Percentiles rank a stretch among this genome's conserved stretches.
Evolutionary conservation across 768 basidiomycete genomes (phyloP).

Genomic region (Termitomyces sp.): DNA sequence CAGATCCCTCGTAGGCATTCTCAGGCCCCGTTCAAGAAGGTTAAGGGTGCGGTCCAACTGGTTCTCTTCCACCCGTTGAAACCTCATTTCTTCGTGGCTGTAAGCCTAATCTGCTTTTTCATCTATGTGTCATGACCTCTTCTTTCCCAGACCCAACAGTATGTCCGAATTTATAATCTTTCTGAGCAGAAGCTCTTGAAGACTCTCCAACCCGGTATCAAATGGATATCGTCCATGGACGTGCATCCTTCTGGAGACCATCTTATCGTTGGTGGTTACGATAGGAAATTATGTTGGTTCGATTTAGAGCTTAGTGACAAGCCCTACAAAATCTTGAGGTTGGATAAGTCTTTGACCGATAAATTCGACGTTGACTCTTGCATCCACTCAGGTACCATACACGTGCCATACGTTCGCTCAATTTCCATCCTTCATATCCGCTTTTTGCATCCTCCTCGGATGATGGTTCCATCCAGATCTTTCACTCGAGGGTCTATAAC

Average conservation of each 20-base stretch:
- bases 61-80: constrained; percentile 94
- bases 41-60: constrained; percentile 85
- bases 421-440: constrained; percentile 93
- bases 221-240: constrained; percentile 98
- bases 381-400: constrained; percentile 73
- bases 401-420: constrained; percentile 87
- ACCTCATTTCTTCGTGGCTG: constrained; percentile 97
- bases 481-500: constrained; percentile 92
- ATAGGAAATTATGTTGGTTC: constrained; percentile 98
- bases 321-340: constrained; percentile 96
- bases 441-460: constrained; percentile 96
- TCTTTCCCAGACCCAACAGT: constrained; percentile 80
- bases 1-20: constrained; percentile 92
- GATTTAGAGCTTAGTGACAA: constrained; percentile 95
- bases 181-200: constrained; percentile 91
- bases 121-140: constrained; percentile 10
- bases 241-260: constrained; percentile 96
- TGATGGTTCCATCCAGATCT: constrained; percentile 95
- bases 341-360: constrained; percentile 19
- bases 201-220: constrained; percentile 91
- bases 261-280: constrained; percentile 95
- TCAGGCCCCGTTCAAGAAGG: constrained; percentile 96
- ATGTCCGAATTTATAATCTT: constrained; percentile 93
- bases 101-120: constrained; percentile 36
- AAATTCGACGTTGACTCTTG: constrained; percentile 7